Evolutionary conservation across 176 grass and related monocot genomes (phyloP), one percentile per base, ranked within the genome.

Genomic region (Hordeum marinum): DNA sequence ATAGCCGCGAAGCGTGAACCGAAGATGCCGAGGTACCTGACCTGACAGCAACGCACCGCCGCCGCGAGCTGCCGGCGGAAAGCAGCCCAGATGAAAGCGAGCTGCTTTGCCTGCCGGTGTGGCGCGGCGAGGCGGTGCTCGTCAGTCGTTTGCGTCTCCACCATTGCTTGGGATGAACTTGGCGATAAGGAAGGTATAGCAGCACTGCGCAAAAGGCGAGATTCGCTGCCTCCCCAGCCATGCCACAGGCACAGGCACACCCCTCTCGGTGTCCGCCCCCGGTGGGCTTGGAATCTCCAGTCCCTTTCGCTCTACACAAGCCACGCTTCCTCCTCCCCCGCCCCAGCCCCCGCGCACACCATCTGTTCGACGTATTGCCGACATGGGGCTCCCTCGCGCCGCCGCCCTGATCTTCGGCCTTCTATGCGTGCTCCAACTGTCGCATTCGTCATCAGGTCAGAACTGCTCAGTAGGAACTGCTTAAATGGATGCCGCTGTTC

Each of bases 281-380:
- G 61, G 74, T 50, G 78, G 87, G 23, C 46, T 85, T 76, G 69
- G 87, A 89, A 89, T 89, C 76, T 76, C 27, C 36, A 45, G 17
- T 85, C 82, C 3, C 48, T 75, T 66, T 85, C 82, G 35, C 20
- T 18, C 20, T 59, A 37, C 76, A 76, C 87, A 89, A 85, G 6
- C 10, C 11, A 9, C 25, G 20, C 18, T 18, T 24, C 18, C 57
- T n/a, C 15, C 2, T n/a, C 40, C 55, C 9, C 46, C 12, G 48
- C 34, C 40, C 13, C 29, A 14, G 25, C 3, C 52, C 55, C 15
- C 8, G 20, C 18, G 82, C 61, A 17, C 26, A 46, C 37, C 21
- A 25, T 2, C 61, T 81, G 69, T 76, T 81, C 61, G 48, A 81
- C 37, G 87, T 41, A 81, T 81, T 89, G 82, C 87, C 62, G 7